Percentiles rank a stretch among this genome's conserved stretches.
These are phyloP conservation scores for Suillus weaverae DNA, from an alignment of 768 basidiomycete genomes.

Conservation along the genomic window DNA sequence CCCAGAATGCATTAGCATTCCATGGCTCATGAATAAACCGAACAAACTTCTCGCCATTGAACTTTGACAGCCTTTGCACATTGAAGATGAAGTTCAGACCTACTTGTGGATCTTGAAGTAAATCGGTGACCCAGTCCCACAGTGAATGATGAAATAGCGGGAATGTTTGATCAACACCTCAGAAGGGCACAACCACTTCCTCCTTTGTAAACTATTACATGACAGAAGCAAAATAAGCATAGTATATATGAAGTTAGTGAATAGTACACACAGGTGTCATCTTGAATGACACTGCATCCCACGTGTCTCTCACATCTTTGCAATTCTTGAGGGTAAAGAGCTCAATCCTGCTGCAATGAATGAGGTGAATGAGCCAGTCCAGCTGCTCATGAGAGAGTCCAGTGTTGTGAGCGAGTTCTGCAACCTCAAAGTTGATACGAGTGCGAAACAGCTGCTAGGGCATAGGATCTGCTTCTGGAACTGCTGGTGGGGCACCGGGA, in stretches of 20 bases:
- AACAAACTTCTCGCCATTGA: too few relatives aligned
- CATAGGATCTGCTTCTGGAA: slow-evolving; percentile 3
- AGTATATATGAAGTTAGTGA: not conserved
- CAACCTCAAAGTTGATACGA: slow-evolving; percentile 11
- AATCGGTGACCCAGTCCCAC: slow-evolving; percentile 11
- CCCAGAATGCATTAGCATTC: not conserved
- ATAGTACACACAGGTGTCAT: slow-evolving; percentile 10
- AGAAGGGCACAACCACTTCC: not conserved
- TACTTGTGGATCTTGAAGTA: slow-evolving; percentile 13
- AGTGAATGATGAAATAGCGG: not conserved
- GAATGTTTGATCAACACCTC: not conserved
- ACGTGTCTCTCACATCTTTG: slow-evolving; percentile 1
- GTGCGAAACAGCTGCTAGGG: slow-evolving; percentile 12
- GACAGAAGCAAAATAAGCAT: slow-evolving; percentile 6
- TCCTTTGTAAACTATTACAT: not conserved
- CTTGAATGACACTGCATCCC: not conserved
- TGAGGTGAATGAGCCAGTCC: slow-evolving; percentile 10
- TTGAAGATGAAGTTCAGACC: not conserved
- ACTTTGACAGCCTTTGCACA: too few relatives aligned
- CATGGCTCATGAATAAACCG: too few relatives aligned
- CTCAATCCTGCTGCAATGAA: not conserved
- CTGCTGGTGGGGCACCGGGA: not conserved
- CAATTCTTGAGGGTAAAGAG: slow-evolving; percentile 10
- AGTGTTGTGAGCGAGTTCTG: slow-evolving; percentile 9
- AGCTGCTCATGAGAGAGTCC: slow-evolving; percentile 5